Evolutionary conservation across 345 rosid genomes (phyloP), one percentile per base, ranked within the genome.

Genomic region (Clausena lansium): DNA sequence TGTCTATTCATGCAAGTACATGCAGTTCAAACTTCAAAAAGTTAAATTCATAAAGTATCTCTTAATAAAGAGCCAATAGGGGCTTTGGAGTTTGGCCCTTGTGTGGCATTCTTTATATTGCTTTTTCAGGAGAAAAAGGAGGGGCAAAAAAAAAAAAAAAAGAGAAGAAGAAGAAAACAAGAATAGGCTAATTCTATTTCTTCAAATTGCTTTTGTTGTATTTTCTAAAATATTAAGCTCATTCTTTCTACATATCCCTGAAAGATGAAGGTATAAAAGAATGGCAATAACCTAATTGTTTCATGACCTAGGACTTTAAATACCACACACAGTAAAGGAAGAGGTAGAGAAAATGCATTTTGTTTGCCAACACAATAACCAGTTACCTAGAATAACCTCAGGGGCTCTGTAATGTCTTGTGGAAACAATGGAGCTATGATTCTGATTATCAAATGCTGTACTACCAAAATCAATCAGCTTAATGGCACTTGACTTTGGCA

Each of bases 391-490:
- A 64, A 91, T 91, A 79, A 93, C 94, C 83, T 93, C 98, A 2
- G 98, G 95, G 63, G 97, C 93, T 63, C 97, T 88, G 87, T 91
- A 93, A 83, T 93, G 97, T 79, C 95, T 85, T 60, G 97, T 93
- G 78, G 94, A 91, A 76, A 91, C 92, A 81, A 93, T 81, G 80
- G 89, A 93, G 84, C 85, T 90, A 82, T 90, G 98, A 77, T 89
- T 89, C 84, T 89, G 94, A 84, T 89, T 88, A 77, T 91, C 94
- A 84, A 79, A 86, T 76, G 89, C 88, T 81, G 95, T 91, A 78
- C 95, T 91, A 57, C 97, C 97, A 88, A 93, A 93, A 88, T 93
- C 97, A 88, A 93, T 93, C 85, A 93, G 86, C 87, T 93, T 93
- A 77, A 93, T 93, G 81, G 95, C 94, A 80, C 97, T 93, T 55